A percentile compares a stretch with the other conserved stretches of the same genome.
phyloP scores from a whole-genome alignment of 2,329 filamentous ascomycete species.

The Penicillium sp. region DNA sequence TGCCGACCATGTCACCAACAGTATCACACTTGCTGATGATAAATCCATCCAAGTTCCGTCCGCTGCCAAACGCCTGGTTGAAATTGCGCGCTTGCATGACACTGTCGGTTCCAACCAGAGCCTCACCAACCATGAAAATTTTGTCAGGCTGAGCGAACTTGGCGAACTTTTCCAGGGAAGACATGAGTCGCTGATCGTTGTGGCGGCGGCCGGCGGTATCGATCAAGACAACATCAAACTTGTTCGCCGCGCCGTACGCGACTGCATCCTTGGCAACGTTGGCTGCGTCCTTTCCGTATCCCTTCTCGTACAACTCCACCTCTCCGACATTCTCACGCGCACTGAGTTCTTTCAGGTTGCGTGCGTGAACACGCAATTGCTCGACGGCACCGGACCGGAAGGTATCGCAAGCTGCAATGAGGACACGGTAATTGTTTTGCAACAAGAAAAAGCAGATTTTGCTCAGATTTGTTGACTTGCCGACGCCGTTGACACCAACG shows the following conservation, averaged over 20 bases:
- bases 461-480: slow-evolving; percentile 94
- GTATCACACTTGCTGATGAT: slow-evolving; percentile 99
- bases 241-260: slow-evolving; percentile 64
- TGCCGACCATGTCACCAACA: slow-evolving; percentile 97
- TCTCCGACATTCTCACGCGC: slow-evolving; percentile 70
- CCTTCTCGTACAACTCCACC: slow-evolving; percentile 92
- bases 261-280: slow-evolving; percentile 93
- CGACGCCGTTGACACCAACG: slow-evolving; percentile 95
- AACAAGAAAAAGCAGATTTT: slow-evolving; percentile 98
- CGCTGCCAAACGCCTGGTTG: slow-evolving; percentile 81
- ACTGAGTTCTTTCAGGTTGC: slow-evolving; percentile 84
- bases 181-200: slow-evolving; percentile 95
- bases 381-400: slow-evolving; percentile 97
- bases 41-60: slow-evolving; percentile 81
- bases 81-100: slow-evolving; percentile 96
- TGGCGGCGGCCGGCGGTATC: slow-evolving; percentile 92
- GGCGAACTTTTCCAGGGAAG: slow-evolving; percentile 91
- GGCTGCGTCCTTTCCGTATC: slow-evolving; percentile 95
- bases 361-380: slow-evolving; percentile 90
- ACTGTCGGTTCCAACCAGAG: slow-evolving; percentile 88
- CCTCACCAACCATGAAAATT: slow-evolving; percentile 94
- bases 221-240: slow-evolving; percentile 90
- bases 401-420: slow-evolving; percentile 91
- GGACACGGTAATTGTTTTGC: slow-evolving; percentile 92
- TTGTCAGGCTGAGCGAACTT: slow-evolving; percentile 95